These are phyloP conservation scores for Capronia coronata DNA, from an alignment of 2,329 filamentous ascomycete species.

Conservation along the genomic window DNA sequence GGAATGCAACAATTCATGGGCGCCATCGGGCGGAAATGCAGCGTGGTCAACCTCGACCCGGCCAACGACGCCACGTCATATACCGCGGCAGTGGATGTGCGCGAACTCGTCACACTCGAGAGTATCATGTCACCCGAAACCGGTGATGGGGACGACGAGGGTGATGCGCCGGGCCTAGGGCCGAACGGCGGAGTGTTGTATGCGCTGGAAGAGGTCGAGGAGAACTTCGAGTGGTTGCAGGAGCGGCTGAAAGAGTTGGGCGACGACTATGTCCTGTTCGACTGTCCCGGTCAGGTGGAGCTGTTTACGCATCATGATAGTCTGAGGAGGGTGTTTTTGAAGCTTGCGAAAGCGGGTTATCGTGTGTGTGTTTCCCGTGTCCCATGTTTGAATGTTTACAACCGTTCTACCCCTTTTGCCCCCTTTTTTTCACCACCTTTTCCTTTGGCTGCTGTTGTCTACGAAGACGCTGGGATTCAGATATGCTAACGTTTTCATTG, in stretches of 20 bases:
- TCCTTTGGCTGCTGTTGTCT: neutral
- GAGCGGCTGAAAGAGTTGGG: slow-evolving; percentile 69
- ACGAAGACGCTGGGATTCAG: neutral
- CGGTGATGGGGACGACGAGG: neutral
- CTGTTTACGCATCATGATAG: slow-evolving; percentile 93
- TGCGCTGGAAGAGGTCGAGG: slow-evolving; percentile 88
- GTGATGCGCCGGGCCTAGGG: slow-evolving; percentile 49
- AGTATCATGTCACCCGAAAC: slow-evolving; percentile 90
- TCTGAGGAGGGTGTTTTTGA: slow-evolving; percentile 83
- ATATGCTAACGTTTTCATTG: slow-evolving; percentile 1
- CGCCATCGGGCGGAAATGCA: slow-evolving; percentile 90
- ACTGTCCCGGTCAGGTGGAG: slow-evolving; percentile 95
- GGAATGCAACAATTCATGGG: slow-evolving; percentile 98
- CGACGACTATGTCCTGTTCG: slow-evolving; percentile 90
- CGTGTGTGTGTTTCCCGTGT: slow-evolving; percentile 56
- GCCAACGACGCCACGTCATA: slow-evolving; percentile 92
- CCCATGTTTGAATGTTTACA: too few species aligned
- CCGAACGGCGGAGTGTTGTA: slow-evolving; percentile 91
- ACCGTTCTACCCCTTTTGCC: too few species aligned
- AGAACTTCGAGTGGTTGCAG: slow-evolving; percentile 89
- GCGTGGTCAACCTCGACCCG: slow-evolving; percentile 91
- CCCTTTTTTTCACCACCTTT: neutral
- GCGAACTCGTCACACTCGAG: slow-evolving; percentile 79
- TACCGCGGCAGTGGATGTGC: slow-evolving; percentile 81
- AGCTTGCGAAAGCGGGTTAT: slow-evolving; percentile 83